Base-by-base conservation (phyloP, 2,329 filamentous ascomycete genomes). In the Stachybotrys chlorohalonatus region DNA sequence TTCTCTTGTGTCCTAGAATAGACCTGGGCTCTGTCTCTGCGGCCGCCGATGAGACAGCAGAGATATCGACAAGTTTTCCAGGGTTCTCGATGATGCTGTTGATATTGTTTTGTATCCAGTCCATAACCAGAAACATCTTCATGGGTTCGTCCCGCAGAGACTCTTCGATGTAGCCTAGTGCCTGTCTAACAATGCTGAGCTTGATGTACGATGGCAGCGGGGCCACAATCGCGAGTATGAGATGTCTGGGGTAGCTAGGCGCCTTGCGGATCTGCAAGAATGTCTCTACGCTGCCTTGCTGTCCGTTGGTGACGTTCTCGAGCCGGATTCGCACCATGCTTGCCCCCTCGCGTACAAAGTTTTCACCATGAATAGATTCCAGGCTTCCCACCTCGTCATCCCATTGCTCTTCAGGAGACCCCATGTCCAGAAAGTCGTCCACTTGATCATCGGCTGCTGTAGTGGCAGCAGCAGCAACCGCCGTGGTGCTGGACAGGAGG, bases 201-300 rank as follows among this genome's bases (percentile, higher is more conserved):
- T 93, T 89, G 65, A 97, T 95, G 64, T 99, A 96, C 4, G 94
- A 90, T 17, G 94, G 94, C 11, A 97, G 79, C 11, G 82, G 81
- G 31, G 84, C 78, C 50, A 82, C 70, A 13, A 96, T 77, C 3
- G 85, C 83, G 42, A 96, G 74, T 9, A 95, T 80, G 76, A 73
- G 83, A 70, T 68, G 81, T 63, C 64, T 78, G 1, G 94, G 94
- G 68, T 97, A 99, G 51, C 80, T 76, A 3, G 80, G 80, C 1
- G 90, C 84, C 60, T 81, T 87, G 55, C 89, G 84, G 58, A 93
- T 85, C 63, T 90, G 86, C 1, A 84, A 62, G 47, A 73, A 71
- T 1, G 82, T 75, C 48, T 84, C 76, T 32, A 84, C 73, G n/a
- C 77, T 65, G 68, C 69, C 59, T 70, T 76, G 62, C 6, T 72